These are phyloP conservation scores for Suillus subaureus DNA, from an alignment of 768 basidiomycete species.

Conservation along the genomic window DNA sequence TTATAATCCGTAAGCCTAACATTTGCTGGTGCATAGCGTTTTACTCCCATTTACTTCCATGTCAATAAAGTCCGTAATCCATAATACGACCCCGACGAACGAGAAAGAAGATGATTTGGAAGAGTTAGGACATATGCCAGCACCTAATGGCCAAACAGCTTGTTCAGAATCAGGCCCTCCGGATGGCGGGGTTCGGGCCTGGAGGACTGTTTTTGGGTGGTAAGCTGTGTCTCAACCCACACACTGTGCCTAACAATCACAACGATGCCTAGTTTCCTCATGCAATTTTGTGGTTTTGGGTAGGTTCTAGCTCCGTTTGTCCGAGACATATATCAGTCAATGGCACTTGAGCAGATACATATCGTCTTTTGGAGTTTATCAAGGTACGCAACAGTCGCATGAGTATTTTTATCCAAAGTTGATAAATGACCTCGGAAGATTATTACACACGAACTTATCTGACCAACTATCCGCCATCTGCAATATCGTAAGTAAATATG, in stretches of 20 bases:
- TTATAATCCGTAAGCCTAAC: neutral
- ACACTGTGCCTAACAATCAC: neutral
- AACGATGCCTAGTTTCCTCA: conserved; percentile 20
- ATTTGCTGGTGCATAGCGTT: neutral
- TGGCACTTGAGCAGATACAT: conserved; percentile 19
- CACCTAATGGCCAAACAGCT: neutral
- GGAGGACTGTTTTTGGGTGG: conserved; percentile 17
- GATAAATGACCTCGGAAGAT: conserved; percentile 26
- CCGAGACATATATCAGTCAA: neutral
- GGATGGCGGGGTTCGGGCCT: conserved; percentile 15
- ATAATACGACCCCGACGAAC: neutral
- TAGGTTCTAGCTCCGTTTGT: conserved; percentile 3
- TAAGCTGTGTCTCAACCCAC: neutral
- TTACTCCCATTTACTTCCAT: neutral
- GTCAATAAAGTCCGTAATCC: neutral
- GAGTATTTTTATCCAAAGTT: neutral
- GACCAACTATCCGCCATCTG: conserved; percentile 27
- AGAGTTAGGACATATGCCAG: neutral
- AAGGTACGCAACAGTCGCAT: conserved; percentile 21
- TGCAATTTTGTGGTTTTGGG: conserved; percentile 33
- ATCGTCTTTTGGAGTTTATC: conserved; percentile 35
- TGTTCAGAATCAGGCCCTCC: neutral
- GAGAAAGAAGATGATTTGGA: neutral
- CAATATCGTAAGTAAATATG: conserved; percentile 28
- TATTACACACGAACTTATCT: conserved; percentile 35